A percentile compares a stretch with the other conserved stretches of the same genome.
phyloP scores from a whole-genome alignment of 306 rosid species.

The Lotus japonicus region DNA sequence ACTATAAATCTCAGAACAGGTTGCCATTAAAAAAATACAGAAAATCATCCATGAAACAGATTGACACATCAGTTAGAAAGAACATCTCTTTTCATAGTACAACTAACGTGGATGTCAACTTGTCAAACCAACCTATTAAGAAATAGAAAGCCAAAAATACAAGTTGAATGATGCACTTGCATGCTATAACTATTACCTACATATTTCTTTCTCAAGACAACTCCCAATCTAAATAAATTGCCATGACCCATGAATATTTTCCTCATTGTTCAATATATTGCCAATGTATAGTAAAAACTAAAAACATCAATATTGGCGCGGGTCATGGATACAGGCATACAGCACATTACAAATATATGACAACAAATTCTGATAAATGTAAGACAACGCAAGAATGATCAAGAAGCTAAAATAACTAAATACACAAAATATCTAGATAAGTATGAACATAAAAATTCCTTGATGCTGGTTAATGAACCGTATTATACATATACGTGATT shows the following conservation, averaged over 20 bases:
- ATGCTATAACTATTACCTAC: neutral
- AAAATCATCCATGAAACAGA: neutral
- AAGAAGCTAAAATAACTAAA: neutral
- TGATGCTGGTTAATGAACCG: neutral
- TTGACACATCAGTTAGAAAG: neutral
- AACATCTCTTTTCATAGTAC: neutral
- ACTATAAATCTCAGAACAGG: neutral
- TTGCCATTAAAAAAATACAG: neutral
- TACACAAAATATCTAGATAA: neutral
- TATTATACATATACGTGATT: neutral
- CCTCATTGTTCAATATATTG: neutral
- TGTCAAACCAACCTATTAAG: neutral
- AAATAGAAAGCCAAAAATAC: neutral
- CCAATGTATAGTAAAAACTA: neutral
- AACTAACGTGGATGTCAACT: neutral
- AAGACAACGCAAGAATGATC: neutral
- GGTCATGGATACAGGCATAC: neutral
- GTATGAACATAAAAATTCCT: neutral
- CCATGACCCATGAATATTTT: neutral
- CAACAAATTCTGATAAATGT: neutral
- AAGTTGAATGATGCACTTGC: neutral
- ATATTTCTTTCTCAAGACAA: neutral
- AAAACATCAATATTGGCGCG: neutral
- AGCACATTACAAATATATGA: neutral
- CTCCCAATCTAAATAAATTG: neutral